Evolutionary conservation across 2,329 filamentous ascomycete genomes (phyloP), one percentile per base, ranked within the genome.

Genomic region (Colletotrichum sp.): DNA sequence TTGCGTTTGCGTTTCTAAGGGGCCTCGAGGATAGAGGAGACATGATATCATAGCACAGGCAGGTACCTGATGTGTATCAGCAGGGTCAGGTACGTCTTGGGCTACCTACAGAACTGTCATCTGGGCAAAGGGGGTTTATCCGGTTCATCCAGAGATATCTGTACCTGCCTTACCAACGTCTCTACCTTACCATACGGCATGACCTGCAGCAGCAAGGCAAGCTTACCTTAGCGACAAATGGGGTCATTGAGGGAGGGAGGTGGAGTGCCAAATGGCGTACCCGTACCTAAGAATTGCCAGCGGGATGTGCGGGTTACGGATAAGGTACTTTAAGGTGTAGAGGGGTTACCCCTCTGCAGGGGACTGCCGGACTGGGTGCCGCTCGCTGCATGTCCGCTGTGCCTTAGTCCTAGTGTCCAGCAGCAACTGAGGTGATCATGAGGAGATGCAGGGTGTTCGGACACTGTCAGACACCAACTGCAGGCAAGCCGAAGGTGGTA

Each of bases 271-370:
- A 65, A 24, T 21, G 36, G 62, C 26, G 55, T 28, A 49, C 18
- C 44, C 44, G 44, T 49, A 21, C 36, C 24, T 34, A 69, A 57
- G 57, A 64, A 69, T 57, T 32, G 57, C 32, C 66, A 49, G 44
- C 44, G 44, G 68, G 68, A 64, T 32, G 32, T 36, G 49, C 68
- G 72, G 62, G 68, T 75, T 72, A 71, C 72, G 62, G 66, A 72
- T 72, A 75, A 75, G 44, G 44, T 49, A 49, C 44, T 49, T 49
- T 21, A 49, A 49, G 72, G 72, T 75, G 69, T 39, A 68, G 72
- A 71, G 72, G 72, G 68, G 68, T 30, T 49, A 36, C 72, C 72
- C 71, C 67, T 71, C 49, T 49, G 72, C 72, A 71, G 67, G 67
- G 72, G 72, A 67, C 68, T 75, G 60, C 68, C 49, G 60, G 72